A percentile compares a stretch with the other conserved stretches of the same genome.
Evolutionary conservation across 2,329 filamentous ascomycete species (phyloP).

Genomic region (Alternaria sp.): DNA sequence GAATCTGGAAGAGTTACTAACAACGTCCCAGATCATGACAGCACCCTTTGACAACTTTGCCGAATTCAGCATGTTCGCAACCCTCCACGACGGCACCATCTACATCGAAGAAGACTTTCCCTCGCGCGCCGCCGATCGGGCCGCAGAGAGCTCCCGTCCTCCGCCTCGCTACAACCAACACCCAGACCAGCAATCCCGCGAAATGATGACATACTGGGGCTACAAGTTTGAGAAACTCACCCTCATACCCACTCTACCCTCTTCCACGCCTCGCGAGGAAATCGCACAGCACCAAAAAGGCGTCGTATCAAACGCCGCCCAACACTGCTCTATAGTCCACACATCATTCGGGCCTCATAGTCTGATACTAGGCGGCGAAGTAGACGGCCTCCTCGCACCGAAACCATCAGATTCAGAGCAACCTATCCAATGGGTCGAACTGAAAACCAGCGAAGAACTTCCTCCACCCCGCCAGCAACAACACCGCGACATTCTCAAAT

Average conservation of each 20-base stretch:
- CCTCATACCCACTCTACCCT: constrained; percentile 80
- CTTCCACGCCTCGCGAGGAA: constrained; percentile 76
- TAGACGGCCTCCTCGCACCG: constrained; percentile 72
- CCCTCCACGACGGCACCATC: constrained; percentile 78
- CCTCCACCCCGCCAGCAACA: constrained; percentile 53
- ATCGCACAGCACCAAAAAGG: constrained; percentile 80
- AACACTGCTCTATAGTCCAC: constrained; percentile 94
- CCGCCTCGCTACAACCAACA: constrained; percentile 46
- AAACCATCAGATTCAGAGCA: constrained; percentile 28
- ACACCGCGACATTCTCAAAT: constrained; percentile 74
- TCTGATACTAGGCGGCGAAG: constrained; percentile 88
- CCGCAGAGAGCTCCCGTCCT: constrained; percentile 51
- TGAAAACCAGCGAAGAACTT: constrained; percentile 87
- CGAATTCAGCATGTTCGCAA: constrained; percentile 97
- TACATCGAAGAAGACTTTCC: constrained; percentile 93
- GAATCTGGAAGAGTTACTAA: constrained; percentile 8
- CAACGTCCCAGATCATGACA: constrained; percentile 75
- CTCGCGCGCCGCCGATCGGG: constrained; percentile 71
- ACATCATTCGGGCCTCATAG: constrained; percentile 82
- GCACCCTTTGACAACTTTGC: constrained; percentile 80
- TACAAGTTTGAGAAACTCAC: constrained; percentile 96
- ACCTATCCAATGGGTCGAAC: constrained; percentile 87
- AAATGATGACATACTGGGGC: constrained; percentile 94
- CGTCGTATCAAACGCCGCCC: constrained; percentile 85
- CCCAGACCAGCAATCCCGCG: constrained; percentile 69